Percentiles rank a stretch among this genome's conserved stretches.
Evolutionary conservation across 148 eudicot species (phyloP).

Genomic region (Bassia scoparia): DNA sequence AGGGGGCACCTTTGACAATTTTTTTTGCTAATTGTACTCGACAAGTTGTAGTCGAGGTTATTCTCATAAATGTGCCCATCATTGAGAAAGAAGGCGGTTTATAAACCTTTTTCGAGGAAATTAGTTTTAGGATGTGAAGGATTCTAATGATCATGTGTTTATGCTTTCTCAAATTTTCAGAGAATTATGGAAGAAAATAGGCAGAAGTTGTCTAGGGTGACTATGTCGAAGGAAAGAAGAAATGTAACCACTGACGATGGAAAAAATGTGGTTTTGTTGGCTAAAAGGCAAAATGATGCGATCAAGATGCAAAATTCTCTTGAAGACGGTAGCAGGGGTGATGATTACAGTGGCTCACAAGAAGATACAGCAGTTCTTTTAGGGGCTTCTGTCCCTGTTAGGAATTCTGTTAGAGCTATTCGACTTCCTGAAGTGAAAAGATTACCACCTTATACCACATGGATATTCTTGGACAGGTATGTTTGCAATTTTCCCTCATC

Average conservation of each 20-base stretch:
- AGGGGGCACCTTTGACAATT: background rate
- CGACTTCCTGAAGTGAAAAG: constrained; percentile 71
- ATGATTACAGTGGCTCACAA: constrained; percentile 57
- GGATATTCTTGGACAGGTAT: constrained; percentile 91
- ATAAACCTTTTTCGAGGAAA: background rate
- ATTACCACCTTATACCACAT: constrained; percentile 87
- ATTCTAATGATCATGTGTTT: background rate
- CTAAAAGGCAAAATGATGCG: constrained; percentile 80
- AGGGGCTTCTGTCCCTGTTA: constrained; percentile 75
- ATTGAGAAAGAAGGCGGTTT: too few relatives aligned
- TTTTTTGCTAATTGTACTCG: background rate
- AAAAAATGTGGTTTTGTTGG: constrained; percentile 43
- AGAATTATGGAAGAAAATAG: constrained; percentile 67
- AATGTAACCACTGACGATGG: constrained; percentile 31
- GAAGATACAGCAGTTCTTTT: constrained; percentile 83
- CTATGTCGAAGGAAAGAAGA: constrained; percentile 58
- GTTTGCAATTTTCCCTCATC: constrained; percentile 3
- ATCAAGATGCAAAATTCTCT: constrained; percentile 70
- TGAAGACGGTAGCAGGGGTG: constrained; percentile 47
- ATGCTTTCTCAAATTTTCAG: constrained; percentile 36
- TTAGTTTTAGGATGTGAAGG: background rate
- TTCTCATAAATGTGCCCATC: too few relatives aligned
- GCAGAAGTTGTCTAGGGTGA: constrained; percentile 51
- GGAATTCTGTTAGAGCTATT: constrained; percentile 77
- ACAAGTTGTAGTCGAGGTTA: too few relatives aligned